Evolutionary conservation across 179 eudicot species (phyloP).

Genomic region (Silene noctiflora): DNA sequence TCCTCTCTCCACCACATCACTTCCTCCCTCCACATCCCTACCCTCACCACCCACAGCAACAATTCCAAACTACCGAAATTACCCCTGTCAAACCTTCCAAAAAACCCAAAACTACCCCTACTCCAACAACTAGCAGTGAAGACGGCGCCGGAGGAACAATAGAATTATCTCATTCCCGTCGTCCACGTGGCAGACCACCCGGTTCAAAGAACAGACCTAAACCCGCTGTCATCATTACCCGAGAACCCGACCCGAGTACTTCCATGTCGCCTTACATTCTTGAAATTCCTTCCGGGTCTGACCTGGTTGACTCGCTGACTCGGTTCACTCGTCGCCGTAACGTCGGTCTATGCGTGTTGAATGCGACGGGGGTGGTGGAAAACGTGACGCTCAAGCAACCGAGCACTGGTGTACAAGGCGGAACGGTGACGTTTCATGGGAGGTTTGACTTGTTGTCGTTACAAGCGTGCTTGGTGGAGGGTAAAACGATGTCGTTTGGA

Average conservation of each 20-base stretch:
- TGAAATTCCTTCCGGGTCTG: conserved; percentile 31
- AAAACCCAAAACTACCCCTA: conserved; percentile 21
- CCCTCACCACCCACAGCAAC: conserved; percentile 18
- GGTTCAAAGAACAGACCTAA: conserved; percentile 43
- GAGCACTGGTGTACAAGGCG: conserved; percentile 2
- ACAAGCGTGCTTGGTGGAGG: conserved; percentile 21
- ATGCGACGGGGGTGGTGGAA: conserved; percentile 35
- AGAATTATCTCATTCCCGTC: conserved; percentile 26
- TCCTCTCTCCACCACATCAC: conserved; percentile 11
- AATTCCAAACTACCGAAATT: conserved; percentile 23
- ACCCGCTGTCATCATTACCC: conserved; percentile 30
- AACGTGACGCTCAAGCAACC: conserved; percentile 34
- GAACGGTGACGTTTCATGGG: conserved; percentile 43
- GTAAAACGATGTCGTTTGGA: conserved; percentile 16
- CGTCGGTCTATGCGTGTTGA: conserved; percentile 31
- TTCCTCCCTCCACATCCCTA: not conserved
- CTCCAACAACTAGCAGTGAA: conserved; percentile 20
- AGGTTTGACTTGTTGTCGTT: conserved; percentile 34
- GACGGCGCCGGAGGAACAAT: conserved; percentile 20
- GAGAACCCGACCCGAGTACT: conserved; percentile 26
- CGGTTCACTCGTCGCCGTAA: conserved; percentile 47
- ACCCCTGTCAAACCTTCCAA: conserved; percentile 12
- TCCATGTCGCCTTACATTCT: conserved; percentile 41
- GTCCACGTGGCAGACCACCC: conserved; percentile 46
- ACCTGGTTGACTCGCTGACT: conserved; percentile 31